phyloP scores from a whole-genome alignment of 495 filamentous ascomycete genomes.

The Aspergillus nanangensis region DNA sequence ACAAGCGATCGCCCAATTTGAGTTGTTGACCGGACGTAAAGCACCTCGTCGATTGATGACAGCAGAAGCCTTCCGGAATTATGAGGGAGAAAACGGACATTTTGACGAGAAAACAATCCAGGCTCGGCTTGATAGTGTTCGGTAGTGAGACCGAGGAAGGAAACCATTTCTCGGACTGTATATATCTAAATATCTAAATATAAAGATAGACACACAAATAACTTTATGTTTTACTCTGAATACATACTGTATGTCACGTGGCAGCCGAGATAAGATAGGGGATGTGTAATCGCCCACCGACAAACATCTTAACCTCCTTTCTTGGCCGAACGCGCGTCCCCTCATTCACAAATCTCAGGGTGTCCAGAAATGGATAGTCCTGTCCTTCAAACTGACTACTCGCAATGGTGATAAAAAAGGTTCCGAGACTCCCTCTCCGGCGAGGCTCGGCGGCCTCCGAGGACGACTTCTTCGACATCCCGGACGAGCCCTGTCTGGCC shows the following conservation, averaged over 20 bases:
- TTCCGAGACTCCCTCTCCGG: slow-evolving; percentile 24
- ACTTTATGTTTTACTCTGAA: too few relatives aligned
- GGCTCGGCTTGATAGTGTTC: slow-evolving; percentile 31
- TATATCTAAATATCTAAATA: slow-evolving; percentile 9
- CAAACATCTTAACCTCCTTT: too few relatives aligned
- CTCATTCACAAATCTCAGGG: background rate
- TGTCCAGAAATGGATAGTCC: slow-evolving; percentile 3
- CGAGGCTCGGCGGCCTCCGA: slow-evolving; percentile 33
- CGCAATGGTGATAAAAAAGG: slow-evolving; percentile 15
- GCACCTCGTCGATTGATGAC: slow-evolving; percentile 74
- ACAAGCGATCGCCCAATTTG: slow-evolving; percentile 80
- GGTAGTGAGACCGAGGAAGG: too few relatives aligned
- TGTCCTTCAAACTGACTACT: slow-evolving; percentile 5
- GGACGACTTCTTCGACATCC: slow-evolving; percentile 42
- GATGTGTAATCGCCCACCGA: too few relatives aligned
- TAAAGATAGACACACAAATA: background rate
- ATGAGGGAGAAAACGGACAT: slow-evolving; percentile 35
- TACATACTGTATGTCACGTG: background rate
- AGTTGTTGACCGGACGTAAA: slow-evolving; percentile 77
- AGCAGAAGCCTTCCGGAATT: slow-evolving; percentile 55
- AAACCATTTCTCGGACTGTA: too few relatives aligned
- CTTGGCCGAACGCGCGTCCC: slow-evolving; percentile 6
- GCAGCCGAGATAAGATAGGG: too few relatives aligned
- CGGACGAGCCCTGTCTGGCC: slow-evolving; percentile 29
- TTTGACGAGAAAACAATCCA: slow-evolving; percentile 44